Evolutionary conservation across 805 yeast genomes (phyloP).

Genomic region (Candida berthetii): DNA sequence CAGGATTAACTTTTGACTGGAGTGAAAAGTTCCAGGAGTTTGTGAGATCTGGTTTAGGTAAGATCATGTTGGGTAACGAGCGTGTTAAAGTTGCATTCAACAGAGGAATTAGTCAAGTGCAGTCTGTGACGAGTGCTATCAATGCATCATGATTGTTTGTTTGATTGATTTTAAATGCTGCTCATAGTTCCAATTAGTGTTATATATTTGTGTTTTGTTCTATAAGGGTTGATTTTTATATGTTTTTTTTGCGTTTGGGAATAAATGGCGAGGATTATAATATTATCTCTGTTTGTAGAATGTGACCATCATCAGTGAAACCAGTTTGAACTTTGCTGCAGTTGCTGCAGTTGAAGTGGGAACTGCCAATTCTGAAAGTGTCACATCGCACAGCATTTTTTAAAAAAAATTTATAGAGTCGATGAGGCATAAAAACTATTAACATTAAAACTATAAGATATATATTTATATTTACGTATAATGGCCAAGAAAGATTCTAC

Average conservation of each 20-base stretch:
- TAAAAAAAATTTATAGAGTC: neutral
- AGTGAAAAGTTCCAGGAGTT: slow-evolving; percentile 29
- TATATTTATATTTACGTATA: no score
- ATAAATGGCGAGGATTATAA: no score
- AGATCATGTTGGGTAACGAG: slow-evolving; percentile 45
- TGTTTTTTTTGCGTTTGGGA: neutral
- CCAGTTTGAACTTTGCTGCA: no score
- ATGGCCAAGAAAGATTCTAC: no score
- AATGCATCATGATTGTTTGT: slow-evolving; percentile 8
- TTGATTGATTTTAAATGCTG: neutral
- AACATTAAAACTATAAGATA: no score
- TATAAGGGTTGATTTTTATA: neutral
- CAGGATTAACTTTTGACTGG: slow-evolving; percentile 28
- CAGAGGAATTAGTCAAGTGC: slow-evolving; percentile 30
- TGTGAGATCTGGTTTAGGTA: slow-evolving; percentile 38
- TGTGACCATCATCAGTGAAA: no score
- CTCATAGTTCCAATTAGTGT: neutral
- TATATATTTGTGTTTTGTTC: neutral
- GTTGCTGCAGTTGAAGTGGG: no score
- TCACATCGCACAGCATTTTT: neutral
- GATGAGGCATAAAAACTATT: no score
- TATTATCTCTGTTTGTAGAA: no score
- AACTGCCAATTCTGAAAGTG: no score
- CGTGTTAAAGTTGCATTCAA: slow-evolving; percentile 38
- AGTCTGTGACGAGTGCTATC: slow-evolving; percentile 28